Evolutionary conservation across 2,329 filamentous ascomycete species (phyloP), one percentile per base, ranked within the genome.

Genomic region (Neofusicoccum kwambonambiense): DNA sequence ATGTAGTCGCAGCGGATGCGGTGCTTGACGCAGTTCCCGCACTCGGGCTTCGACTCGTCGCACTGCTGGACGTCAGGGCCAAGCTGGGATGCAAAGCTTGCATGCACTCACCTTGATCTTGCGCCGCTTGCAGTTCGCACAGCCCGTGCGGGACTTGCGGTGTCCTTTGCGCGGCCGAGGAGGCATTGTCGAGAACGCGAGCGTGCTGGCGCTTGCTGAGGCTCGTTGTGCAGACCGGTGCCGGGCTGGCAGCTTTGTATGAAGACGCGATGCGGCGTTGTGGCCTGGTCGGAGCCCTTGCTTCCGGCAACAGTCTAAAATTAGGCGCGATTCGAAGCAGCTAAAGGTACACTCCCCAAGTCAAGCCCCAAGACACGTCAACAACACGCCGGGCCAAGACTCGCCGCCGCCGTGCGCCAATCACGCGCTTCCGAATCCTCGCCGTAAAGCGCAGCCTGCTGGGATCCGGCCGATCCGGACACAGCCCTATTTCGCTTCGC

Each of bases 1-100:
- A 51, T 44, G 27, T 62, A 75, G 60, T 74, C 72, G 67, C 73
- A 75, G 15, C 51, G 35, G 3, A 69, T 68, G 27, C 67, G 69
- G 64, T 75, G 73, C 62, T 74, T 75, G 22, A 73, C 70, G 44
- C 73, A 75, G 44, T 73, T 73, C 7, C 69, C 69, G 62, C 73
- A 75, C 27, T 66, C 68, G 2, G 73, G 73, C 44, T 68, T 71
- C 34, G 69, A 68, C 63, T 75, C 73, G 65, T 75, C 73, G 62
- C 73, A 75, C 72, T 75, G 58, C 45, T 7, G 35, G 45, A 19
- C 34, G 44, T 51, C 15, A 50, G 58, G 8, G 31, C 22, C 47
- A 39, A 47, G 31, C 31, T 49, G 42, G 15, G 56, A 15, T 39
- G 22, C 27, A 47, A 61, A 37, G 42, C 12, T 37, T n/a, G 57